Evolutionary conservation across 192 early-diverging fungal genomes (phyloP).

Genomic region (Oehlia diaphana): DNA sequence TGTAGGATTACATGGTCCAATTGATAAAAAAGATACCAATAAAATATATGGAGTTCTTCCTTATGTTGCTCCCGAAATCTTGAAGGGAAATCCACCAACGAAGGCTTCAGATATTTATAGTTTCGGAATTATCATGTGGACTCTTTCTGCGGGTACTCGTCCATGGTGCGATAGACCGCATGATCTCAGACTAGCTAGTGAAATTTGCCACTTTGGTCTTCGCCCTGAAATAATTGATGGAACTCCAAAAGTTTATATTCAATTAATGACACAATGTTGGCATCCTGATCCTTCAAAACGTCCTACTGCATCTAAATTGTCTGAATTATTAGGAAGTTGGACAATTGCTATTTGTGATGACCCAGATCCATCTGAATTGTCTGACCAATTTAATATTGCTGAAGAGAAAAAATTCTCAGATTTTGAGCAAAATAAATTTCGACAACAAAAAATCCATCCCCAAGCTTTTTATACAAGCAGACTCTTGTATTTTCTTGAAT

Average conservation of each 20-base stretch:
- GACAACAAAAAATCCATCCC: background rate
- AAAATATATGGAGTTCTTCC: slow-evolving; percentile 34
- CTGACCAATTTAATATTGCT: background rate
- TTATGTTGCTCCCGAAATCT: slow-evolving; percentile 38
- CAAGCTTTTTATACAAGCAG: background rate
- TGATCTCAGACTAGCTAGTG: slow-evolving; percentile 28
- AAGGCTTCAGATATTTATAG: slow-evolving; percentile 38
- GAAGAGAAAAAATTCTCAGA: slow-evolving; percentile 3
- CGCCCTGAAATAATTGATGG: slow-evolving; percentile 38
- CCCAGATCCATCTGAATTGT: background rate
- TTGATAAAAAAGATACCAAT: background rate
- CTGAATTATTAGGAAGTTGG: background rate
- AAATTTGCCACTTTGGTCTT: slow-evolving; percentile 35
- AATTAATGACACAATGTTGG: slow-evolving; percentile 44
- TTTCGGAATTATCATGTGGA: slow-evolving; percentile 47
- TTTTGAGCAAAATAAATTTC: background rate
- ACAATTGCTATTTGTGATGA: background rate
- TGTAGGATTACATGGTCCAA: background rate
- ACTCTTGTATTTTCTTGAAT: no score
- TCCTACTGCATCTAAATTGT: background rate
- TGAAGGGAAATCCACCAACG: background rate
- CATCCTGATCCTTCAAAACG: slow-evolving; percentile 32
- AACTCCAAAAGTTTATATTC: slow-evolving; percentile 34
- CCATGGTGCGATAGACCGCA: slow-evolving; percentile 34
- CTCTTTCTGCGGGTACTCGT: slow-evolving; percentile 36